These are phyloP conservation scores for Forsythia viridissima DNA, from an alignment of 257 asterid genomes.

Conservation along the genomic window DNA sequence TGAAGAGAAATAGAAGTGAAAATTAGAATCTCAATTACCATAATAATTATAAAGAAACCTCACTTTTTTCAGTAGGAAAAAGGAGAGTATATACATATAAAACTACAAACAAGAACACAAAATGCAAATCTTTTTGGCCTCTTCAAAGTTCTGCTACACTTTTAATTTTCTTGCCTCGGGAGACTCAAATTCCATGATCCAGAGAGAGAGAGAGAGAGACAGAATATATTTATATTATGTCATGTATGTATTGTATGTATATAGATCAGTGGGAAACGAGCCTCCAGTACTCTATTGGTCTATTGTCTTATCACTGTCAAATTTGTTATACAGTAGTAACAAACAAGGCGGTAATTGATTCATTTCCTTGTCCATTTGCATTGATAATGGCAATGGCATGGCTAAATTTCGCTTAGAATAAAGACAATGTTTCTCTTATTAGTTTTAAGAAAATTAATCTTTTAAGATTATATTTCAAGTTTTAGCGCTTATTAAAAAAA, in stretches of 20 bases:
- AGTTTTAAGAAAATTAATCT: too few species aligned
- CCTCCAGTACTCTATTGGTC: neutral
- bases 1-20: neutral
- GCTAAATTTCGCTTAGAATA: too few species aligned
- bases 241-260: too few species aligned
- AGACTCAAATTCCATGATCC: constrained; percentile 61
- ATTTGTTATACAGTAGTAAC: constrained; percentile 34
- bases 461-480: too few species aligned
- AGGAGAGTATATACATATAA: neutral
- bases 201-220: constrained; percentile 13
- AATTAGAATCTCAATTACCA: neutral
- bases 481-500: too few species aligned
- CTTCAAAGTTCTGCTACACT: constrained; percentile 22
- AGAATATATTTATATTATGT: too few species aligned
- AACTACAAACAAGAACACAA: neutral
- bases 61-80: neutral
- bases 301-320: constrained; percentile 43
- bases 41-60: neutral
- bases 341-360: neutral
- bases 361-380: too few species aligned
- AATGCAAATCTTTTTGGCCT: constrained; percentile 11
- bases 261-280: neutral
- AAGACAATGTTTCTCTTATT: too few species aligned
- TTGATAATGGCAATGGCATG: too few species aligned
- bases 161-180: constrained; percentile 49